Evolutionary conservation across 345 rosid species (phyloP).

Genomic region (Conringia planisiliqua): DNA sequence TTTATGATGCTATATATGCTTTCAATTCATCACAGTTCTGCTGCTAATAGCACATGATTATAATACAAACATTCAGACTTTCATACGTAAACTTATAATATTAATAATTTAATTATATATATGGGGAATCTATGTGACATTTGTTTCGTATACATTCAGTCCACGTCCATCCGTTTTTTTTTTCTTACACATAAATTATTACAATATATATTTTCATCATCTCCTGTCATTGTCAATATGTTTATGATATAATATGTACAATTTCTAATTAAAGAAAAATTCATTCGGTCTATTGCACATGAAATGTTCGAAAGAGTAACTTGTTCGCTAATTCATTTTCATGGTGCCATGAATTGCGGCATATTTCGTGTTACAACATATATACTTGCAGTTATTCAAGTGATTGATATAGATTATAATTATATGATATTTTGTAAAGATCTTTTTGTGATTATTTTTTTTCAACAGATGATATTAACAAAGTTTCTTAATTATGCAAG

Average conservation of each 20-base stretch:
- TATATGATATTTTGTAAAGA: neutral
- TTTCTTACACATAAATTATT: neutral
- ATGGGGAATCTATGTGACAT: neutral
- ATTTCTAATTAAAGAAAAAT: neutral
- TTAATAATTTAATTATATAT: neutral
- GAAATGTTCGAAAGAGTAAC: neutral
- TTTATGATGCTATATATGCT: neutral
- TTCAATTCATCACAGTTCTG: neutral
- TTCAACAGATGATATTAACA: neutral
- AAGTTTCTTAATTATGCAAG: neutral
- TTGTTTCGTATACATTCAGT: neutral
- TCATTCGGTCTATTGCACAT: neutral
- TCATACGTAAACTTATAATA: neutral
- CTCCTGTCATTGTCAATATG: neutral
- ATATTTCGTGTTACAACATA: neutral
- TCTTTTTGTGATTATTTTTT: neutral
- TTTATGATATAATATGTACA: neutral
- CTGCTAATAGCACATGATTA: neutral
- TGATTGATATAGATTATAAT: neutral
- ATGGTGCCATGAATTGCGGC: neutral
- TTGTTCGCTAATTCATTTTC: slow-evolving; percentile 1
- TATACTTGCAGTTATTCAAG: neutral
- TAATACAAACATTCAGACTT: neutral
- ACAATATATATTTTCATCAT: neutral
- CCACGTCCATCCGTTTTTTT: neutral